These are phyloP conservation scores for Daldinia loculata DNA, from an alignment of 495 filamentous ascomycete genomes.

Conservation along the genomic window DNA sequence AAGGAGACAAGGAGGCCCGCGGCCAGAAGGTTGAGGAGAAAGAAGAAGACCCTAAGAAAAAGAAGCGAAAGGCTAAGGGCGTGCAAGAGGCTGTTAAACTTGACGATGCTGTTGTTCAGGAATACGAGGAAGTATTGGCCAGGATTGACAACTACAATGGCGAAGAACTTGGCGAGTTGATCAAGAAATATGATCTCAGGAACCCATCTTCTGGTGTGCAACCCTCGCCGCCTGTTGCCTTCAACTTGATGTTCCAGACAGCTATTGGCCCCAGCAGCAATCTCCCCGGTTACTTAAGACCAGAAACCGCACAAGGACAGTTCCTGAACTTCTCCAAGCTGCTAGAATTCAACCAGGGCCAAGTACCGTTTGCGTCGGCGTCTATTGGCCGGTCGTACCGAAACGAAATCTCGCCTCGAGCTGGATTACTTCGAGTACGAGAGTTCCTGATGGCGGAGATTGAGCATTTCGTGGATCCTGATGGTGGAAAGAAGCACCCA, in stretches of 20 bases:
- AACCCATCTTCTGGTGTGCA: conserved; percentile 69
- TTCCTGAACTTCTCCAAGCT: conserved; percentile 80
- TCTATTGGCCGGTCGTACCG: conserved; percentile 82
- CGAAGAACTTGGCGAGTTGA: conserved; percentile 72
- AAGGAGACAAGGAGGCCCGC: conserved; percentile 80
- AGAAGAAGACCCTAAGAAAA: conserved; percentile 56
- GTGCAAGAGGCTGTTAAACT: conserved; percentile 70
- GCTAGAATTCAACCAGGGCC: conserved; percentile 76
- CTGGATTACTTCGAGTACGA: conserved; percentile 77
- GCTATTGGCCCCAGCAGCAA: conserved; percentile 73
- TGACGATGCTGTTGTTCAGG: conserved; percentile 70
- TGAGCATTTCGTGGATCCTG: conserved; percentile 81
- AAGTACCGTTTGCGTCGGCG: conserved; percentile 80
- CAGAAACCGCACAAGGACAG: conserved; percentile 80
- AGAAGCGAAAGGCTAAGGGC: conserved; percentile 61
- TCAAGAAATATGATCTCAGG: conserved; percentile 74
- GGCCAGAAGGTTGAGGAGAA: conserved; percentile 75
- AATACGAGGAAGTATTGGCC: conserved; percentile 77
- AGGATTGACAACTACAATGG: conserved; percentile 82
- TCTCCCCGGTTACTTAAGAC: conserved; percentile 69
- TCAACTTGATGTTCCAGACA: conserved; percentile 85
- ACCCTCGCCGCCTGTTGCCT: conserved; percentile 69
- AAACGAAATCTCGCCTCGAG: conserved; percentile 80
- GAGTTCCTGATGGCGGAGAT: conserved; percentile 88
- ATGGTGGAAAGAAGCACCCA: conserved; percentile 73